Evolutionary conservation across 2,329 filamentous ascomycete species (phyloP).

Genomic region (Hymenoscyphus occultus): DNA sequence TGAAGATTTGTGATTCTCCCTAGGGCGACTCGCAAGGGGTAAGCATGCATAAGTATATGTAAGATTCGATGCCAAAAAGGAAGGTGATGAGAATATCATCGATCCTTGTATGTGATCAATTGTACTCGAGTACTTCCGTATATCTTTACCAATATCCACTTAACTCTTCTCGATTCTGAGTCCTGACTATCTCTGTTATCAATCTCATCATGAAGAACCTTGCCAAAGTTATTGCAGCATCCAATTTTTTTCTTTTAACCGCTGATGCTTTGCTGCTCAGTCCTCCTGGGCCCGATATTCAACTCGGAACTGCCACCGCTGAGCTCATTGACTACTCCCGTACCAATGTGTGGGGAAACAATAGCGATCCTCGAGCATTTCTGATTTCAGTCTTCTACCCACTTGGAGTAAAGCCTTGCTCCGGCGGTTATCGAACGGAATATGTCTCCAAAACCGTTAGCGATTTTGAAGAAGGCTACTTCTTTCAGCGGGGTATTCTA

Average conservation of each 20-base stretch:
- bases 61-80: background rate
- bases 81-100: background rate
- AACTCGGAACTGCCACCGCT: conserved; percentile 9
- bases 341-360: conserved; percentile 13
- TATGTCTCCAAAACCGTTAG: conserved; percentile 4
- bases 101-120: background rate
- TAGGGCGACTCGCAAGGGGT: background rate
- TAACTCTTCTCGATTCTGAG: background rate
- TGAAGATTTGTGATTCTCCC: no score
- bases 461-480: background rate
- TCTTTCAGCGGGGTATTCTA: conserved; percentile 7
- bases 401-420: conserved; percentile 14
- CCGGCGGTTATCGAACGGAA: conserved; percentile 7
- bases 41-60: background rate
- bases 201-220: background rate
- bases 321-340: conserved; percentile 17
- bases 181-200: background rate
- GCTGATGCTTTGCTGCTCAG: background rate
- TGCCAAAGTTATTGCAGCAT: background rate
- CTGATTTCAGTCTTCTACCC: conserved; percentile 18
- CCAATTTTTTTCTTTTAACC: background rate
- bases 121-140: background rate
- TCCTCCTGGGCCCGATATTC: background rate
- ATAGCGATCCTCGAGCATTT: conserved; percentile 12
- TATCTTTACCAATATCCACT: background rate